Percentiles rank a stretch among this genome's conserved stretches.
These are phyloP conservation scores for Leccinum subgranulosum DNA, from an alignment of 768 basidiomycete species.

Conservation along the genomic window DNA sequence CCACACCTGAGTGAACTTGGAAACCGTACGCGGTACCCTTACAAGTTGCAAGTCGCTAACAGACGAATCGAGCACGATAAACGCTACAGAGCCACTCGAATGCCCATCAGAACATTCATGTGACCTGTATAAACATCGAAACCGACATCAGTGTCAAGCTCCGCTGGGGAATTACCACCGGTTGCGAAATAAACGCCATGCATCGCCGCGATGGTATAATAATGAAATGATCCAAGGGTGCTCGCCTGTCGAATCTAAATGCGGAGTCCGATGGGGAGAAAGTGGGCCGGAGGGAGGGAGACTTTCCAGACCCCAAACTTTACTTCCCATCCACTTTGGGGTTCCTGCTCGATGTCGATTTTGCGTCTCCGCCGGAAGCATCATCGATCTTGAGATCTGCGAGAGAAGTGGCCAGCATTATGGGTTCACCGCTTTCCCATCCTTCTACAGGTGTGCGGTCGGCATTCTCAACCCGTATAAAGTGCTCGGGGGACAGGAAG, in stretches of 20 bases:
- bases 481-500: conserved; percentile 59
- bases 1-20: not conserved
- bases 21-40: not conserved
- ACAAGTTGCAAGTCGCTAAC: not conserved
- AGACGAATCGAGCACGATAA: not conserved
- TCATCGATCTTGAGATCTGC: not conserved
- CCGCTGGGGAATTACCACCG: not conserved
- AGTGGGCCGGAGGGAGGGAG: not conserved
- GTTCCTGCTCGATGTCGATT: not conserved
- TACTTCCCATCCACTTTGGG: not conserved
- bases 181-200: not conserved
- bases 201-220: not conserved
- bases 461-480: conserved; percentile 60
- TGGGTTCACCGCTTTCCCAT: conserved; percentile 17
- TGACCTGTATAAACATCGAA: not conserved
- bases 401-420: not conserved
- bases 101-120: not conserved
- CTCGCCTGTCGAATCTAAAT: not conserved
- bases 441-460: conserved; percentile 17
- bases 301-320: not conserved
- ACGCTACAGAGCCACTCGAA: not conserved
- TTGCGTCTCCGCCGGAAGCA: not conserved
- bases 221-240: not conserved
- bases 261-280: not conserved
- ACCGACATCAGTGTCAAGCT: not conserved